Evolutionary conservation across 495 filamentous ascomycete genomes (phyloP), one percentile per base, ranked within the genome.

Genomic region (Mytilinidion resinicola): DNA sequence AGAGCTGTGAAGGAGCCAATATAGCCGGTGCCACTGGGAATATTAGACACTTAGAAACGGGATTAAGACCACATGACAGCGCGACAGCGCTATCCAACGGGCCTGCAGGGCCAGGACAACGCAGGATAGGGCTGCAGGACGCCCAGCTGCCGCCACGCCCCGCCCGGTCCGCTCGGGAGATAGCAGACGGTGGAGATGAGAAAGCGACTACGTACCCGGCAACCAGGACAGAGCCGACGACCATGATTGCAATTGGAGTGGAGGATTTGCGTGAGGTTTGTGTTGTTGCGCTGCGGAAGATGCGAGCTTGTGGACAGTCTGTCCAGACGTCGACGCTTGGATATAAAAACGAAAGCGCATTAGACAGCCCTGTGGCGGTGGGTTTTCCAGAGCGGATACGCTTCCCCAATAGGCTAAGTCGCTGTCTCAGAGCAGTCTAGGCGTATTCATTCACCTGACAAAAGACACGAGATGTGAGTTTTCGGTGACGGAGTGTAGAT

Each of bases 1-100:
- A 98, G 84, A 55, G 86, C 77, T 53, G 93, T 98, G 82, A 97
- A 97, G 41, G 93, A 98, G 65, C 93, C 93, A 73, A 98, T 98
- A 80, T 98, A 98, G 77, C 93, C 93, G 57, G 90, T 93, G 64
- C 93, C 93, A 78, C 93, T 98, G 71, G 12, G 46, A 49, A 49
- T 7, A 17, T 49, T 49, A 49, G 46, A 49, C 14, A 49, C 33
- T 46, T 49, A 30, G 46, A 49, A 25, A 49, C 12, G 21, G 17
- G 37, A 1, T 14, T 35, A 25, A 25, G 35, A 70, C 48, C 37
- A 60, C 47, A 43, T 55, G 51, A 12, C n/a, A 46, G 20, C 47
- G 14, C 14, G 46, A 49, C 21, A 25, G 46, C 19, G 53, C 20
- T 15, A 10, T 56, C 20, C 38, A 49, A 49, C 7, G 15, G 17